Base-by-base conservation (phyloP, 2,329 filamentous ascomycete genomes). In the Trichoderma sp. region DNA sequence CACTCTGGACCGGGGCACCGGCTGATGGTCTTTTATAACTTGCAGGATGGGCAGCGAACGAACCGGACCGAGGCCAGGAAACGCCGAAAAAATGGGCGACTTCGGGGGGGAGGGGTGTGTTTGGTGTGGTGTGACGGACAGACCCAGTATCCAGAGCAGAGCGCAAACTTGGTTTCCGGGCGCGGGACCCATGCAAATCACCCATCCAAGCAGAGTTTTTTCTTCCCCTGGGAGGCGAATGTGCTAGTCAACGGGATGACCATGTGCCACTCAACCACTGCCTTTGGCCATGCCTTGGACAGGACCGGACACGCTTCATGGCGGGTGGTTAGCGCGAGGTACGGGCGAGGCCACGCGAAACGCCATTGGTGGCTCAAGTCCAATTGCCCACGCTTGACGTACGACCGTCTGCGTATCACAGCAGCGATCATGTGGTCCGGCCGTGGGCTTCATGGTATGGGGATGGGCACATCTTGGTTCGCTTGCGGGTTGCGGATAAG, bases 181-280 rank as follows among this genome's bases (percentile, higher is more conserved):
- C 65, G 70, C 14, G 64, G 72, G 65, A 51, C 73, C 73, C 43
- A 24, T 53, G 21, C 36, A 39, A 39, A 39, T 18, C 36, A 39
- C 65, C 36, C 68, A 58, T 36, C 71, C 36, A 74, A 74, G 73
- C 71, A 72, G 73, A 75, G 63, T 57, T 72, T 72, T 39, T 39
- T 73, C 72, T 70, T 70, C 68, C 73, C 74, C 74, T 74, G 73
- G 72, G 64, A 53, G 73, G 70, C 58, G 66, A 65, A 62, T 39
- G 28, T 51, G 43, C 43, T 51, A 51, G 43, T 21, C 43, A 14
- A 39, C 21, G 43, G 43, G 62, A 62, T 68, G 67, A 64, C 67
- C 71, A 71, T 71, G 72, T 72, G 51, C 63, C 61, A 36, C 34
- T 36, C 34, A 36, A 36, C 34, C 34, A 57, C 66, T 47, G 43